Conservation (phyloP, 1,139 yeast species). For the Magnusiomyces starmeri region DNA sequence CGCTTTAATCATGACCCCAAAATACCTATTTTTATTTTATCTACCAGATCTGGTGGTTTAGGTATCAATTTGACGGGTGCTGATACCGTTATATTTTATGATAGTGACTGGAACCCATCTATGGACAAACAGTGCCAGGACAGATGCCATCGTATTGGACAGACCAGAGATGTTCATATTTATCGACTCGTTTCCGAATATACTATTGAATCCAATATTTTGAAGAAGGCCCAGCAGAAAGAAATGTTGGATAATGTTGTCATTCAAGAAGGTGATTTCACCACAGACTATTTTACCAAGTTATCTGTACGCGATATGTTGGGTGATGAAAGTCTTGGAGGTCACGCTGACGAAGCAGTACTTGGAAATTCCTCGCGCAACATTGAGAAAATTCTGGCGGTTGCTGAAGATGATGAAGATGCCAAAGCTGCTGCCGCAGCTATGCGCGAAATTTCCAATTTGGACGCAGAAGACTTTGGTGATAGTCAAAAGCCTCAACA, state of each 20-base stretch:
- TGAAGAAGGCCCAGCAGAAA: constrained; percentile 92
- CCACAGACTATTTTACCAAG: constrained; percentile 90
- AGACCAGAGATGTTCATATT: constrained; percentile 94
- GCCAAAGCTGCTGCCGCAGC: constrained; percentile 88
- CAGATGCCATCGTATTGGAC: constrained; percentile 98
- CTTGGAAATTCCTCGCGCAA: constrained; percentile 33
- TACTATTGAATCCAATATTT: constrained; percentile 91
- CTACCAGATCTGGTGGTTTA: constrained; percentile 95
- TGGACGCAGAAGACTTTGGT: constrained; percentile 78
- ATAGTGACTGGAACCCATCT: constrained; percentile 99
- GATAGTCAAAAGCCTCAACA: constrained; percentile 32
- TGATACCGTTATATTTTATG: constrained; percentile 97
- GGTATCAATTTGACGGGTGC: constrained; percentile 98
- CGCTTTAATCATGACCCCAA: constrained; percentile 80
- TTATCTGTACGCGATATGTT: constrained; percentile 83
- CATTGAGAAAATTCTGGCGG: constrained; percentile 67
- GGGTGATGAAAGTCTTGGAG: constrained; percentile 45
- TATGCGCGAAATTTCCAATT: constrained; percentile 64
- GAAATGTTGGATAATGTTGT: constrained; percentile 91
- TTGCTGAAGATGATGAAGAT: constrained; percentile 96
- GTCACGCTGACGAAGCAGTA: constrained; percentile 36
- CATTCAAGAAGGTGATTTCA: constrained; percentile 96
- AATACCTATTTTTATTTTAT: constrained; percentile 84
- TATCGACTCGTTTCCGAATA: constrained; percentile 93
- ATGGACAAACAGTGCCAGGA: constrained; percentile 99